phyloP scores from a whole-genome alignment of 257 asterid genomes.

The Ocimum tenuiflorum region DNA sequence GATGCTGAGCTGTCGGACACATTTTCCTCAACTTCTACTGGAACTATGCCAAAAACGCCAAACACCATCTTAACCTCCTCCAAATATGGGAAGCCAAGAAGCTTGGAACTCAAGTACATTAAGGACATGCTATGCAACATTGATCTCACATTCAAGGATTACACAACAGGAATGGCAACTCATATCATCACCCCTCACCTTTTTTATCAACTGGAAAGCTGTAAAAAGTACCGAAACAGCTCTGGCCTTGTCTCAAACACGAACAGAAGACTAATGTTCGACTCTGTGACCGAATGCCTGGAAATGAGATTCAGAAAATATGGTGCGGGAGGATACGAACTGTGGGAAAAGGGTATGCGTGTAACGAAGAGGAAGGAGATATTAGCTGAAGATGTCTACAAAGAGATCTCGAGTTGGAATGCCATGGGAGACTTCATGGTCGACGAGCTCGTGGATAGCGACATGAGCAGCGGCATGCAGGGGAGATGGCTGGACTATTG shows the following conservation, averaged over 20 bases:
- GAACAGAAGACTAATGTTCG: conserved; percentile 49
- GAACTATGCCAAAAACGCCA: conserved; percentile 21
- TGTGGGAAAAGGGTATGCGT: conserved; percentile 54
- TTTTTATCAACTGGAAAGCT: conserved; percentile 51
- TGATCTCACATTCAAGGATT: conserved; percentile 51
- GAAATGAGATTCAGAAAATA: conserved; percentile 44
- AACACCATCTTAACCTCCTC: conserved; percentile 8
- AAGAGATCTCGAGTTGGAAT: conserved; percentile 56
- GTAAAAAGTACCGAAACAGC: conserved; percentile 15
- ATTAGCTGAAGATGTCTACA: conserved; percentile 56
- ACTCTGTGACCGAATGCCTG: conserved; percentile 59
- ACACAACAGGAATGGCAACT: conserved; percentile 40
- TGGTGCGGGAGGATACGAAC: conserved; percentile 39
- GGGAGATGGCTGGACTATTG: conserved; percentile 82
- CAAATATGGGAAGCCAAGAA: conserved; percentile 13
- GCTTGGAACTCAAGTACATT: conserved; percentile 61
- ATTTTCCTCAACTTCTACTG: conserved; percentile 48
- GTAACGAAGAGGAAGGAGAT: conserved; percentile 41
- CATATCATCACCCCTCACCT: conserved; percentile 43
- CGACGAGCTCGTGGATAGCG: conserved; percentile 80
- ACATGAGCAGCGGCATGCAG: conserved; percentile 52
- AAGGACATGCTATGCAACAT: conserved; percentile 43
- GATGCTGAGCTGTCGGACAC: conserved; percentile 60
- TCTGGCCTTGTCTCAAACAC: conserved; percentile 30
- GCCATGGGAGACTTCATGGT: conserved; percentile 61